phyloP scores from a whole-genome alignment of 305 asterid species.

The Solanum hybrid region DNA sequence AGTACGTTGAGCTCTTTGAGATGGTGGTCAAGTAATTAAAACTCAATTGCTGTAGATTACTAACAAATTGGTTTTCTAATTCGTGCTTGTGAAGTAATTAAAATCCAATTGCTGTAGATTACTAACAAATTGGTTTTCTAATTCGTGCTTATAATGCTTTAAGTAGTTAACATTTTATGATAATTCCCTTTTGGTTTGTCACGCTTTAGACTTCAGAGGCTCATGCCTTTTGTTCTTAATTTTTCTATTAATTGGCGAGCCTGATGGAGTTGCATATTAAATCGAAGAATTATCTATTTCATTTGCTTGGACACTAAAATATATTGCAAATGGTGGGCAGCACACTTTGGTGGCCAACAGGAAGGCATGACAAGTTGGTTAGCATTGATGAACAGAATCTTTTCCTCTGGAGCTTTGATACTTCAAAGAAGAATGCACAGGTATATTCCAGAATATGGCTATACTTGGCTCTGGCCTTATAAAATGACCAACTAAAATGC shows the following conservation, averaged over 20 bases:
- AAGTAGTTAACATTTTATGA: background rate
- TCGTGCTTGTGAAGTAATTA: background rate
- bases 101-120: background rate
- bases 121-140: background rate
- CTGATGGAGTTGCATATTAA: background rate
- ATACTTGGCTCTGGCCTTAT: background rate
- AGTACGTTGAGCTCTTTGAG: background rate
- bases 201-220: background rate
- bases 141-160: background rate
- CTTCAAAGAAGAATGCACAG: slow-evolving; percentile 87
- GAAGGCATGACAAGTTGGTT: slow-evolving; percentile 86
- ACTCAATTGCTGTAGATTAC: background rate
- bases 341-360: slow-evolving; percentile 92
- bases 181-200: background rate
- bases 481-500: background rate
- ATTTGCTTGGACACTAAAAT: slow-evolving; percentile 12
- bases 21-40: background rate
- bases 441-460: slow-evolving; percentile 22
- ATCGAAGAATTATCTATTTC: background rate
- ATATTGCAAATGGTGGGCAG: slow-evolving; percentile 33
- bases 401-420: slow-evolving; percentile 71
- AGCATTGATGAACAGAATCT: slow-evolving; percentile 83
- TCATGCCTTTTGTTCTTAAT: background rate
- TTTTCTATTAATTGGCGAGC: slow-evolving; percentile 9
- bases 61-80: background rate